Percentiles rank a stretch among this genome's conserved stretches.
These are phyloP conservation scores for Tetracladium marchalianum DNA, from an alignment of 495 filamentous ascomycete species.

Conservation along the genomic window DNA sequence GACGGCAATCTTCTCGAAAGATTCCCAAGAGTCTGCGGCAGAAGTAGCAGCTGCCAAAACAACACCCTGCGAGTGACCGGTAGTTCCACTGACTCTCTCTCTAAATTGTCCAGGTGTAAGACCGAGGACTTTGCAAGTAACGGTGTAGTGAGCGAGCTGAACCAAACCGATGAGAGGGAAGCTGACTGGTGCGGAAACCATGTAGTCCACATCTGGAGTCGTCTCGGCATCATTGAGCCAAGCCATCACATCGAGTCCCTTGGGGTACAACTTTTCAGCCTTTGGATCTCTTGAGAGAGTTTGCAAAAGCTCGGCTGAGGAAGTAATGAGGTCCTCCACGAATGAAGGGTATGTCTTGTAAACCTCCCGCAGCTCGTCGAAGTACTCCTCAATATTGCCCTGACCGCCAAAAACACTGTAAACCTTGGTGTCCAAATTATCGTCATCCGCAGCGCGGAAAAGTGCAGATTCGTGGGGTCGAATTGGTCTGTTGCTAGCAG, in stretches of 20 bases:
- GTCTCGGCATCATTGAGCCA: constrained; percentile 83
- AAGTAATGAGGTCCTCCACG: constrained; percentile 69
- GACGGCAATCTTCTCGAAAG: constrained; percentile 66
- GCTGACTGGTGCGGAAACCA: constrained; percentile 94
- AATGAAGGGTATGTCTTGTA: constrained; percentile 86
- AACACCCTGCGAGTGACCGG: constrained; percentile 94
- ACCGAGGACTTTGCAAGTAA: constrained; percentile 84
- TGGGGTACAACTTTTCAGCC: constrained; percentile 89
- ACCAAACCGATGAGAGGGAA: constrained; percentile 93
- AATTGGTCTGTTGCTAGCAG: constrained; percentile 69
- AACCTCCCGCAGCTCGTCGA: constrained; percentile 87
- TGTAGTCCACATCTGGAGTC: constrained; percentile 89
- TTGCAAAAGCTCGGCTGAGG: constrained; percentile 73
- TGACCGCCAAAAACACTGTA: constrained; percentile 98
- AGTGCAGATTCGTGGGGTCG: constrained; percentile 88
- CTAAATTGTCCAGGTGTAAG: constrained; percentile 76
- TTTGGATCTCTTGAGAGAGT: constrained; percentile 74
- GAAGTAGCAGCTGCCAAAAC: constrained; percentile 90
- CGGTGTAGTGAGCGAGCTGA: constrained; percentile 85
- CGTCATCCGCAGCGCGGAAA: constrained; percentile 76
- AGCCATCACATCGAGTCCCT: constrained; percentile 84
- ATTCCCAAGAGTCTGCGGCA: constrained; percentile 79
- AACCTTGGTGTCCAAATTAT: constrained; percentile 48
- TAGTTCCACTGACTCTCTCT: constrained; percentile 73
- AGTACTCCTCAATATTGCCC: constrained; percentile 98